Evolutionary conservation across 108 stramenopile genomes (phyloP).

Genomic region (Bacterosira constricta): DNA sequence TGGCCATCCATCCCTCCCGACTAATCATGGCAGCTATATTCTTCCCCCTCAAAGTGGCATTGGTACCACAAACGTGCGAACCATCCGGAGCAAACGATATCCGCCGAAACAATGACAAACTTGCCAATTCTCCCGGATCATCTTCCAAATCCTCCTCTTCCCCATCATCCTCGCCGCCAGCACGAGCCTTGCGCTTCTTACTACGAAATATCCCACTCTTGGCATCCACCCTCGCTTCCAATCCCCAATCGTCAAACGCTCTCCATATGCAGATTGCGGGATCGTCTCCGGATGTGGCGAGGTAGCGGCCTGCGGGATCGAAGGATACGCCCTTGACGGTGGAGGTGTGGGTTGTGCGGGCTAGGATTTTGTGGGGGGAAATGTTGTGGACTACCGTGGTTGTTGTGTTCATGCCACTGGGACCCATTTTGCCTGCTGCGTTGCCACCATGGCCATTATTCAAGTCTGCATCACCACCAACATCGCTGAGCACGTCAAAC

Average conservation of each 20-base stretch:
- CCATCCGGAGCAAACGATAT: conserved; percentile 89
- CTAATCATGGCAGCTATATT: conserved; percentile 87
- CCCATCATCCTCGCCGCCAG: not conserved
- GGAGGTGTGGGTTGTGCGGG: conserved; percentile 69
- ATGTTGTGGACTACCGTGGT: conserved; percentile 38
- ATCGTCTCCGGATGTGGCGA: conserved; percentile 84
- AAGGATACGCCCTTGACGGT: conserved; percentile 90
- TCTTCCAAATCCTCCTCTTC: conserved; percentile 50
- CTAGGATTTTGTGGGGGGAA: conserved; percentile 80
- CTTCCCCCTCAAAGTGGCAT: conserved; percentile 82
- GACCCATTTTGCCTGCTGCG: not conserved
- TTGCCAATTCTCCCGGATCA: conserved; percentile 62
- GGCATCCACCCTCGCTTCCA: conserved; percentile 78
- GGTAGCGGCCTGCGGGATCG: conserved; percentile 86
- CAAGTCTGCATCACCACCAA: not conserved
- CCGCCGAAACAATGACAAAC: conserved; percentile 79
- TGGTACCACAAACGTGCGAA: conserved; percentile 84
- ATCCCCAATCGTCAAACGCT: conserved; percentile 88
- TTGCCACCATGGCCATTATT: not conserved
- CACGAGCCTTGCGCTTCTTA: conserved; percentile 39
- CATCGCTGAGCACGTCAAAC: conserved; percentile 51
- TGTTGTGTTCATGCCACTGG: not conserved
- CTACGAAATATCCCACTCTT: conserved; percentile 73
- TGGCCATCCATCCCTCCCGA: conserved; percentile 85
- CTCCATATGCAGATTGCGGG: conserved; percentile 88